phyloP scores from a whole-genome alignment of 2,329 filamentous ascomycete species.

The Xylariaceae sp. region DNA sequence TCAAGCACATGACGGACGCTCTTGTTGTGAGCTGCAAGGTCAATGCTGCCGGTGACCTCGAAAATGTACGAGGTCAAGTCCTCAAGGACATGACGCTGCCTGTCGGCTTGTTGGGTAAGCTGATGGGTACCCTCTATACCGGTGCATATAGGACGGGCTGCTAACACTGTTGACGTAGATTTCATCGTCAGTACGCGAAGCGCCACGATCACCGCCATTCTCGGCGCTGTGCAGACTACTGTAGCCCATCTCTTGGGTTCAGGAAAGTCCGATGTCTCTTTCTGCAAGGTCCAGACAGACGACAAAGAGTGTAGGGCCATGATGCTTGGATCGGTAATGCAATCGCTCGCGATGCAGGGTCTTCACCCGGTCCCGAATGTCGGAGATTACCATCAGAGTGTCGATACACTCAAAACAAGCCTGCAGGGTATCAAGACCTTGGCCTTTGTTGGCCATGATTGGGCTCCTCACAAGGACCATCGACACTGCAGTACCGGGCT shows the following conservation, averaged over 20 bases:
- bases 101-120: constrained; percentile 14
- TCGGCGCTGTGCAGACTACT: constrained; percentile 7
- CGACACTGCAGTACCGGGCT: constrained; percentile 15
- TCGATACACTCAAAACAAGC: constrained; percentile 9
- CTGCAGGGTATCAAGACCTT: constrained; percentile 12
- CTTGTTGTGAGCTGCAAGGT: constrained; percentile 15
- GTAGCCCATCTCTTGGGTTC: constrained; percentile 7
- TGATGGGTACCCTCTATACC: neutral
- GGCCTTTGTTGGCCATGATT: constrained; percentile 14
- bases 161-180: constrained; percentile 2
- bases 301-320: constrained; percentile 16
- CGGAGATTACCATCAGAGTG: constrained; percentile 10
- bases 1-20: constrained; percentile 15
- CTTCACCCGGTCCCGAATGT: constrained; percentile 16
- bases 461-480: constrained; percentile 15
- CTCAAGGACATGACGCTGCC: constrained; percentile 17
- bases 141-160: neutral
- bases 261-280: constrained; percentile 2
- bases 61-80: constrained; percentile 10
- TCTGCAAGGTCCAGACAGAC: constrained; percentile 14
- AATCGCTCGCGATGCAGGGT: constrained; percentile 6
- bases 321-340: constrained; percentile 18
- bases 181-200: constrained; percentile 9
- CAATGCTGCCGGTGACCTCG: constrained; percentile 12
- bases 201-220: constrained; percentile 10